Percentiles rank a stretch among this genome's conserved stretches.
These are phyloP conservation scores for Metroxylon sagu DNA, from an alignment of 176 grass and related monocot genomes.

Conservation along the genomic window DNA sequence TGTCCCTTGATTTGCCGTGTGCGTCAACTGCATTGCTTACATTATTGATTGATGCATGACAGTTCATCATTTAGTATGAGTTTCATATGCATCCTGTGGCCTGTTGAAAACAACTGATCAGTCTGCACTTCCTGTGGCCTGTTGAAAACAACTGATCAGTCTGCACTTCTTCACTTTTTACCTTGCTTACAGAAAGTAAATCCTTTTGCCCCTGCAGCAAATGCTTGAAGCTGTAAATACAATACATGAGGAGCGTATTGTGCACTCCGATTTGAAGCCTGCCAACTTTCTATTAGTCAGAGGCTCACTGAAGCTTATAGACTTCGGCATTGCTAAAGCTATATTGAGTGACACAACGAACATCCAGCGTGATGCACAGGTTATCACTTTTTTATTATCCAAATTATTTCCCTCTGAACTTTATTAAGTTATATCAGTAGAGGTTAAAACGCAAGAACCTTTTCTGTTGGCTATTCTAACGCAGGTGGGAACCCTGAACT, in stretches of 20 bases:
- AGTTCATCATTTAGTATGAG: too few species aligned
- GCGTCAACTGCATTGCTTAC: too few species aligned
- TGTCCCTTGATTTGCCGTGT: too few species aligned
- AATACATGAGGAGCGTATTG: slow-evolving; percentile 82
- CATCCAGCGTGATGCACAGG: slow-evolving; percentile 90
- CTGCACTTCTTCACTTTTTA: too few species aligned
- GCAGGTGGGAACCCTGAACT: slow-evolving; percentile 96
- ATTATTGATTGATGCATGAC: too few species aligned
- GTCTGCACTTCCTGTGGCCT: too few species aligned
- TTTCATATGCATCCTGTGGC: too few species aligned
- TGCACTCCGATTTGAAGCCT: slow-evolving; percentile 92
- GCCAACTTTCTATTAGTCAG: slow-evolving; percentile 86
- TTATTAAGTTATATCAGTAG: too few species aligned
- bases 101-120: too few species aligned
- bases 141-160: too few species aligned
- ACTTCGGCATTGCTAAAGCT: slow-evolving; percentile 83
- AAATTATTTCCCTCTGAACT: neutral
- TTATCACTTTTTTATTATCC: slow-evolving; percentile 9
- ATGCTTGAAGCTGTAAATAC: slow-evolving; percentile 97
- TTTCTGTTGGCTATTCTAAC: neutral
- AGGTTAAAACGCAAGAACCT: neutral
- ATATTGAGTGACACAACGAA: slow-evolving; percentile 77
- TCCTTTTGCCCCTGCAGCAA: slow-evolving; percentile 59
- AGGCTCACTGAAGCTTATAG: slow-evolving; percentile 76
- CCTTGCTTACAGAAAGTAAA: neutral